Percentiles rank a stretch among this genome's conserved stretches.
Evolutionary conservation across 176 grass and related monocot species (phyloP).

Genomic region (Juncus inflexus): DNA sequence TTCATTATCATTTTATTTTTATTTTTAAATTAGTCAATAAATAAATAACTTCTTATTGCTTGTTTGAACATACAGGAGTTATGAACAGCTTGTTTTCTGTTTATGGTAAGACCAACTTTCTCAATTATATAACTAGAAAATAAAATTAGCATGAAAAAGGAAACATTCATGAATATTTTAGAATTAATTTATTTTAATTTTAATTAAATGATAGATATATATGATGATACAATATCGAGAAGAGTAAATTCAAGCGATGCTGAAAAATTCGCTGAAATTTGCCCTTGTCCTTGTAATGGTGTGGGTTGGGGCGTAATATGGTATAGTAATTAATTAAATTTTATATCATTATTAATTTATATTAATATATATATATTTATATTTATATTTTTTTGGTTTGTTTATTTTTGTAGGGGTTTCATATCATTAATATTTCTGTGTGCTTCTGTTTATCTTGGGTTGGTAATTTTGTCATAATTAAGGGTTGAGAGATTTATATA

Average conservation of each 20-base stretch:
- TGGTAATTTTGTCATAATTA: conserved; percentile 87
- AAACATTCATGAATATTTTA: neutral
- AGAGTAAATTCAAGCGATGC: conserved; percentile 95
- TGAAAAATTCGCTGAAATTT: conserved; percentile 98
- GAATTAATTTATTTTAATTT: conserved; percentile 1
- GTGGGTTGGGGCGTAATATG: conserved; percentile 88
- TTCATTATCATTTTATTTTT: no score
- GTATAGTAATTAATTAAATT: conserved; percentile 25
- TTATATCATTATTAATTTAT: no score
- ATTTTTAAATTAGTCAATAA: neutral
- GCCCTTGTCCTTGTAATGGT: conserved; percentile 91
- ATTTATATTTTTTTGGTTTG: conserved; percentile 23
- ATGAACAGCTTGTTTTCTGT: conserved; percentile 99
- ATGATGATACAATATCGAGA: conserved; percentile 94
- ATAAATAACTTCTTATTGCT: conserved; percentile 21
- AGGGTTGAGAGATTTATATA: conserved; percentile 9
- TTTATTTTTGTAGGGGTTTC: conserved; percentile 66
- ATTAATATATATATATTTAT: neutral
- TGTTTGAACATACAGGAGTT: conserved; percentile 56
- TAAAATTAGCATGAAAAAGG: neutral
- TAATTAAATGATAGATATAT: conserved; percentile 55
- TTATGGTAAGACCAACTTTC: conserved; percentile 56
- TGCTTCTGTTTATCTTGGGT: conserved; percentile 69
- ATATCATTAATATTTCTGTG: conserved; percentile 87
- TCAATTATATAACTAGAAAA: conserved; percentile 25